Conservation (phyloP, 106 monocot species). For the Ottelia alismoides region DNA sequence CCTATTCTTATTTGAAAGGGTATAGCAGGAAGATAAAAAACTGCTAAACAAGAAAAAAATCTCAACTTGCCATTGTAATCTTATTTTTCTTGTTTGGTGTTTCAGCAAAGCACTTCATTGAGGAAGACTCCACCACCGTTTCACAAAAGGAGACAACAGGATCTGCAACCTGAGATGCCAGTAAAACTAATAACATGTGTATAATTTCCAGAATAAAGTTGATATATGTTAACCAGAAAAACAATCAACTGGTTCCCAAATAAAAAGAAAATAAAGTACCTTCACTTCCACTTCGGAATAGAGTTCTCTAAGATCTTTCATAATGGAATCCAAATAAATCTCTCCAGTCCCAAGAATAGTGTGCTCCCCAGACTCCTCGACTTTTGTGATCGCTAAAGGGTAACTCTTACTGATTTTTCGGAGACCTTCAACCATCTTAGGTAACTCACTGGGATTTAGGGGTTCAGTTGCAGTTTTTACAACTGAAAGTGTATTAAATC, state of each 20-base stretch:
- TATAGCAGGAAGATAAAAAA: too few species aligned
- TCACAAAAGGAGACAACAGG: constrained; percentile 97
- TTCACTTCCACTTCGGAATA: constrained; percentile 99
- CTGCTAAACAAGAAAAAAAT: too few species aligned
- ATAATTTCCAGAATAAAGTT: too few species aligned
- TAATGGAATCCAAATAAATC: constrained; percentile 96
- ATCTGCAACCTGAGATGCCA: constrained; percentile 83
- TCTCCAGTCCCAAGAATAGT: constrained; percentile 92
- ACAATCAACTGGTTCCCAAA: too few species aligned
- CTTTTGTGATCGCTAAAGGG: constrained; percentile 90
- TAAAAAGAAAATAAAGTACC: constrained; percentile 23
- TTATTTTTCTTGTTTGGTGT: constrained; percentile 97
- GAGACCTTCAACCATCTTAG: constrained; percentile 98
- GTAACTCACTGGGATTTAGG: constrained; percentile 93
- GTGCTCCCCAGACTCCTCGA: constrained; percentile 95
- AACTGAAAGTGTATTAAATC: constrained; percentile 80
- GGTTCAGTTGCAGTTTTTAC: constrained; percentile 98
- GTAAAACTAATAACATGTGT: too few species aligned
- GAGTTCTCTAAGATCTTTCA: constrained; percentile 97
- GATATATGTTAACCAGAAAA: too few species aligned
- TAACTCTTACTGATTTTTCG: constrained; percentile 98
- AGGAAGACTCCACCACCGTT: constrained; percentile 96
- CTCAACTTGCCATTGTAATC: constrained; percentile 91
- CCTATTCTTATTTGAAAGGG: too few species aligned
- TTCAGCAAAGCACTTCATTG: constrained; percentile 95